These are phyloP conservation scores for Gonapodya prolifera DNA, from an alignment of 192 early-diverging fungal species.

Conservation along the genomic window DNA sequence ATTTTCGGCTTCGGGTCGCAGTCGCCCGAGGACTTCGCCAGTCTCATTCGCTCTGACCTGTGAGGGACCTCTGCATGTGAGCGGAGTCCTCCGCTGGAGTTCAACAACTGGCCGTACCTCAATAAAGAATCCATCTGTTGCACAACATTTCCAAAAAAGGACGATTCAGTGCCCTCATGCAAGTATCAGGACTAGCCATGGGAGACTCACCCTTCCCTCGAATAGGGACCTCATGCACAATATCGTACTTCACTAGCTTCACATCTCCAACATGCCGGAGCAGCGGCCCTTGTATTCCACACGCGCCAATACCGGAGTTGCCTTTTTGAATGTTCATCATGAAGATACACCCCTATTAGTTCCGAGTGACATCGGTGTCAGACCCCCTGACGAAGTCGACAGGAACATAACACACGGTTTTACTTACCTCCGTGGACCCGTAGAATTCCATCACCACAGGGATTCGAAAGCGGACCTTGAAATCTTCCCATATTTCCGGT, in stretches of 20 bases:
- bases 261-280: not conserved
- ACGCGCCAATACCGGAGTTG: not conserved
- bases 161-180: no score
- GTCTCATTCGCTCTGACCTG: not conserved
- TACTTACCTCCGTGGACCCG: not conserved
- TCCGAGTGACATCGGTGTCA: no score
- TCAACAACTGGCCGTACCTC: not conserved
- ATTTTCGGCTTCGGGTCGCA: not conserved
- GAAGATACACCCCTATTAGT: not conserved
- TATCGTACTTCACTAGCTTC: not conserved
- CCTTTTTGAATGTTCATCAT: not conserved
- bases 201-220: not conserved
- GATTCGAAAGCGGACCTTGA: slow-evolving; percentile 2
- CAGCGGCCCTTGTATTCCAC: not conserved
- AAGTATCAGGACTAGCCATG: not conserved
- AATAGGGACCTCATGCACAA: not conserved
- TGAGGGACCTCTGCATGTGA: not conserved
- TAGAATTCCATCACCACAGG: not conserved
- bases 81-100: not conserved
- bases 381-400: no score
- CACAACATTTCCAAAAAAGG: not conserved
- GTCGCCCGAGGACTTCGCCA: not conserved
- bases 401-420: no score
- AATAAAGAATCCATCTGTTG: not conserved
- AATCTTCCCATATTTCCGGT: not conserved